phyloP scores from a whole-genome alignment of 202 grass and related monocot species.

The Schoenoplectus triqueter region DNA sequence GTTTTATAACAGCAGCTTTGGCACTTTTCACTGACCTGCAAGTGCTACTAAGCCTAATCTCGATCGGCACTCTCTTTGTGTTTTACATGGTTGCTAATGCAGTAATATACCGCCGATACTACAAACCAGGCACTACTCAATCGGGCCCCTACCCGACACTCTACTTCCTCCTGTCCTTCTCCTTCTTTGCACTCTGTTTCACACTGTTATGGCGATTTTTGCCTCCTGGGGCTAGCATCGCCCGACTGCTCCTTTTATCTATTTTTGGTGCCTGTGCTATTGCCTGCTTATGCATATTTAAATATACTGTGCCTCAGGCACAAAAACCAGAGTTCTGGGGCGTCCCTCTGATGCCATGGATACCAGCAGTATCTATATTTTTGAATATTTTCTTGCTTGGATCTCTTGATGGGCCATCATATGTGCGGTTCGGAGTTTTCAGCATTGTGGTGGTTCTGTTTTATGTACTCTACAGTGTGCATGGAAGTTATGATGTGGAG shows the following conservation, averaged over 20 bases:
- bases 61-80: slow-evolving; percentile 98
- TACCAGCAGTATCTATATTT: slow-evolving; percentile 79
- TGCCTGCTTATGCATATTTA: slow-evolving; percentile 56
- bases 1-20: slow-evolving; percentile 70
- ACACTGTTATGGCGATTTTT: slow-evolving; percentile 65
- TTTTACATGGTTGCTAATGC: slow-evolving; percentile 99
- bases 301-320: slow-evolving; percentile 67
- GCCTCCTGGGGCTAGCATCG: slow-evolving; percentile 29
- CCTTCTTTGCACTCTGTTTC: slow-evolving; percentile 60
- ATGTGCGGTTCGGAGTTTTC: slow-evolving; percentile 75
- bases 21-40: slow-evolving; percentile 88
- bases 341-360: slow-evolving; percentile 90
- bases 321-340: slow-evolving; percentile 68
- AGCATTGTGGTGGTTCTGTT: slow-evolving; percentile 53
- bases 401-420: slow-evolving; percentile 65
- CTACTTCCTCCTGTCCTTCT: slow-evolving; percentile 63
- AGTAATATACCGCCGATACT: slow-evolving; percentile 86
- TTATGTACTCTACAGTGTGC: slow-evolving; percentile 82
- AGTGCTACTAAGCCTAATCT: slow-evolving; percentile 80
- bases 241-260: slow-evolving; percentile 42
- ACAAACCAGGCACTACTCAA: background rate
- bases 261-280: slow-evolving; percentile 48
- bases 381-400: slow-evolving; percentile 90
- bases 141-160: slow-evolving; percentile 48
- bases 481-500: slow-evolving; percentile 80